These are phyloP conservation scores for Talaromyces sp. DNA, from an alignment of 2,329 filamentous ascomycete genomes.

Conservation along the genomic window DNA sequence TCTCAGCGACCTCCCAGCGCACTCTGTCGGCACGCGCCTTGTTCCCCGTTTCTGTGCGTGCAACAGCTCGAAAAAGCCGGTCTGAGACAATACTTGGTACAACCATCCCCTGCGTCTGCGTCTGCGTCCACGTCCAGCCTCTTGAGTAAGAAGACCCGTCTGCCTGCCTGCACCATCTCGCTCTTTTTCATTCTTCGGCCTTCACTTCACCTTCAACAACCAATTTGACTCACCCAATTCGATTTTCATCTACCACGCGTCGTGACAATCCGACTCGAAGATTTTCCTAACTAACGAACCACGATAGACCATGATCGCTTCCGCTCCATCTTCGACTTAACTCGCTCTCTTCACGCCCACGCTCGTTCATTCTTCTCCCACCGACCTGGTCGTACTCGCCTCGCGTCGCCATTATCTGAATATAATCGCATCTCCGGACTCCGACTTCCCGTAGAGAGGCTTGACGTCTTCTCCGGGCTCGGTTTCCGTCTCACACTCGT, in stretches of 20 bases:
- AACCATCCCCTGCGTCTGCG: conserved; percentile 10
- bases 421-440: background rate
- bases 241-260: background rate
- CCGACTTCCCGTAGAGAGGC: conserved; percentile 3
- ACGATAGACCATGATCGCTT: background rate
- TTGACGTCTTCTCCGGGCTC: conserved; percentile 10
- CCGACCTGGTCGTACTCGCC: background rate
- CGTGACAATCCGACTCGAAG: background rate
- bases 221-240: background rate
- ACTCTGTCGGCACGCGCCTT: background rate
- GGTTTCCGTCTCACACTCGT: conserved; percentile 9
- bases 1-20: background rate
- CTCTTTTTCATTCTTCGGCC: background rate
- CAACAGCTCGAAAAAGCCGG: background rate
- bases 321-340: background rate
- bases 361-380: background rate
- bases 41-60: background rate
- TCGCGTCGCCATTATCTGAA: background rate
- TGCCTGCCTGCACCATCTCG: background rate
- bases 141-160: background rate
- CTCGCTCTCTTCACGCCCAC: background rate
- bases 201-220: too few relatives aligned
- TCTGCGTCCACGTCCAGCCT: conserved; percentile 9
- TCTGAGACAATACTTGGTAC: background rate
- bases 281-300: background rate